A percentile compares a stretch with the other conserved stretches of the same genome.
These are phyloP conservation scores for Plasmodium berghei DNA, from an alignment of 169 alveolate genomes.

Conservation along the genomic window DNA sequence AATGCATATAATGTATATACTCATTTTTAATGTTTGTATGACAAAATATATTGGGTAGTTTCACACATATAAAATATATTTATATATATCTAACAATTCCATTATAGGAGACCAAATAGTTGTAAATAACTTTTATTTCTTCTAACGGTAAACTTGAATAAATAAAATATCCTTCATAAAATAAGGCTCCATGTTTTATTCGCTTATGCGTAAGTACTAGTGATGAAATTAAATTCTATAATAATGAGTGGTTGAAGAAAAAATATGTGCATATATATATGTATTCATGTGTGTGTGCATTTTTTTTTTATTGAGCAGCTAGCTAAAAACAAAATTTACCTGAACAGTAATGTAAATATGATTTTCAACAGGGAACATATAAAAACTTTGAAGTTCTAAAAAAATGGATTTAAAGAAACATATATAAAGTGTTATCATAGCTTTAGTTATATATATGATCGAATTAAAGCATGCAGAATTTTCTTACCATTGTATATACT, in stretches of 20 bases:
- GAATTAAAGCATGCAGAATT: not conserved
- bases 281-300: not conserved
- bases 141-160: slow-evolving; percentile 49
- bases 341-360: slow-evolving; percentile 60
- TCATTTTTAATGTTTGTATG: no score
- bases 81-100: slow-evolving; percentile 30
- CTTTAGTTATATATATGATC: not conserved
- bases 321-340: slow-evolving; percentile 12
- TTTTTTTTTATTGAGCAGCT: no score
- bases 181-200: slow-evolving; percentile 41
- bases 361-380: slow-evolving; percentile 63
- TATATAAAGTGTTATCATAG: not conserved
- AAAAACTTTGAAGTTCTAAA: slow-evolving; percentile 59
- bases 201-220: slow-evolving; percentile 35
- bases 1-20: no score
- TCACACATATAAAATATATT: no score
- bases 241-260: not conserved
- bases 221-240: slow-evolving; percentile 53
- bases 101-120: slow-evolving; percentile 55
- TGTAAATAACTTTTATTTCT: slow-evolving; percentile 61
- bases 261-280: not conserved
- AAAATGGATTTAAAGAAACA: not conserved
- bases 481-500: slow-evolving; percentile 60
- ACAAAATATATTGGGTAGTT: no score
- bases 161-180: slow-evolving; percentile 59